These are phyloP conservation scores for Serendipita vermifera DNA, from an alignment of 768 basidiomycete genomes.

Conservation along the genomic window DNA sequence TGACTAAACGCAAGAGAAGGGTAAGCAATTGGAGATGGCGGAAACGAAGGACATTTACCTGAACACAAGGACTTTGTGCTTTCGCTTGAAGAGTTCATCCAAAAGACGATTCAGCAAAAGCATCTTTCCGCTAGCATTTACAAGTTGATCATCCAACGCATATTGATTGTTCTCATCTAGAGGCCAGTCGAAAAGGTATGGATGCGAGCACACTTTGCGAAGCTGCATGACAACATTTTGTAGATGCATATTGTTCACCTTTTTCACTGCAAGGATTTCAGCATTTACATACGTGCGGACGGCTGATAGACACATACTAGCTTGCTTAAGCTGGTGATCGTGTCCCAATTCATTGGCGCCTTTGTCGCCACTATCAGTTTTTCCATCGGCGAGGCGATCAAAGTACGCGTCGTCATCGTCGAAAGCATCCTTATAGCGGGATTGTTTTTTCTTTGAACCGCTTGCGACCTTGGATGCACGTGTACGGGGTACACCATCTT, in stretches of 20 bases:
- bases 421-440: slow-evolving; percentile 40
- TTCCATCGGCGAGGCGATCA: slow-evolving; percentile 36
- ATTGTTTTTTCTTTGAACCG: slow-evolving; percentile 24
- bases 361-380: slow-evolving; percentile 34
- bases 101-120: slow-evolving; percentile 84
- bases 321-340: slow-evolving; percentile 45
- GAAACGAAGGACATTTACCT: slow-evolving; percentile 23
- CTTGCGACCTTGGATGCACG: slow-evolving; percentile 21
- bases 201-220: slow-evolving; percentile 91
- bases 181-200: slow-evolving; percentile 82
- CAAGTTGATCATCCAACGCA: slow-evolving; percentile 62
- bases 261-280: slow-evolving; percentile 41
- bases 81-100: slow-evolving; percentile 60
- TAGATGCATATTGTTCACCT: slow-evolving; percentile 83
- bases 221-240: slow-evolving; percentile 97
- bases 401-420: slow-evolving; percentile 54
- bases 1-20: slow-evolving; percentile 43
- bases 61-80: slow-evolving; percentile 77
- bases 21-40: background rate
- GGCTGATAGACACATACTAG: slow-evolving; percentile 34
- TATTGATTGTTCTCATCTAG: slow-evolving; percentile 47
- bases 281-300: background rate
- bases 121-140: slow-evolving; percentile 92
- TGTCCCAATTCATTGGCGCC: slow-evolving; percentile 42
- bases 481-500: slow-evolving; percentile 23